Percentiles rank a stretch among this genome's conserved stretches.
Conservation (phyloP, 306 rosid species). For the Lathyrus tuberosus region DNA sequence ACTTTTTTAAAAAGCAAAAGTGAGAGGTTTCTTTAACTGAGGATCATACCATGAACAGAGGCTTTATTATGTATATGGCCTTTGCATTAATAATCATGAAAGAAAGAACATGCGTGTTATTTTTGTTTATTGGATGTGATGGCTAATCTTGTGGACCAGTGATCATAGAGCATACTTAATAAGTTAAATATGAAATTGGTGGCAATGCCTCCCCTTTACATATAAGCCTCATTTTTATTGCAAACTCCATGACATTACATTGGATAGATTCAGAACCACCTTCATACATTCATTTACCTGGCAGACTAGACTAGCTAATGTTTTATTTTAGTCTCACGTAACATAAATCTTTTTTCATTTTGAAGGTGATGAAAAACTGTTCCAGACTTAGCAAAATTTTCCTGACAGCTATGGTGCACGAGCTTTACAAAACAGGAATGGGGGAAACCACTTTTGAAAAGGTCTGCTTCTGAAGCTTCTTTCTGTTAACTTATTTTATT, state of each 20-base stretch:
- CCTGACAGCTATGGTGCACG: conserved; percentile 91
- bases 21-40: conserved; percentile 16
- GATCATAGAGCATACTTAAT: conserved; percentile 5
- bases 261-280: conserved; percentile 17
- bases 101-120: conserved; percentile 12
- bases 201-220: conserved; percentile 11
- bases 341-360: conserved; percentile 28
- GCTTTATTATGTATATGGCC: conserved; percentile 24
- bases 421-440: conserved; percentile 91
- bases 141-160: conserved; percentile 34
- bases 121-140: conserved; percentile 17
- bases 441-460: conserved; percentile 91
- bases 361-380: conserved; percentile 85
- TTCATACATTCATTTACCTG: conserved; percentile 26
- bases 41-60: conserved; percentile 15
- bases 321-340: conserved; percentile 28
- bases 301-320: conserved; percentile 8
- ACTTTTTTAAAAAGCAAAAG: conserved; percentile 4
- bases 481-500: conserved; percentile 16
- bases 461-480: conserved; percentile 57
- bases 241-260: conserved; percentile 22
- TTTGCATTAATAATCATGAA: conserved; percentile 9
- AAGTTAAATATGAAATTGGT: conserved; percentile 21
- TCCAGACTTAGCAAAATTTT: conserved; percentile 75
- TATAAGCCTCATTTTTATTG: conserved; percentile 4